phyloP scores from a whole-genome alignment of 2,329 filamentous ascomycete genomes.

The Pseudocercospora pini-densiflorae region DNA sequence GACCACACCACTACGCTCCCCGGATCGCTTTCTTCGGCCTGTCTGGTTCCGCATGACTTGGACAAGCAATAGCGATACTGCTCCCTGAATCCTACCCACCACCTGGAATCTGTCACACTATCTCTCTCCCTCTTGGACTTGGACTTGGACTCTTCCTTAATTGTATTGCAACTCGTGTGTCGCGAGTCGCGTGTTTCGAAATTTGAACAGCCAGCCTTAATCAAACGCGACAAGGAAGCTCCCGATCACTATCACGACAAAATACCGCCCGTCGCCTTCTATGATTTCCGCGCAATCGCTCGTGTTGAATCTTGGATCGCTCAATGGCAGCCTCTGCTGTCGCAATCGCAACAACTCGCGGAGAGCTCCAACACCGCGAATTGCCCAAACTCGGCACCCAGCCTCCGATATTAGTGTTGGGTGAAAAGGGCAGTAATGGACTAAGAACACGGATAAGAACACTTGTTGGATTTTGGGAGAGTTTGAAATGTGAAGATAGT shows the following conservation, averaged over 20 bases:
- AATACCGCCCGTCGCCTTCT: constrained; percentile 34
- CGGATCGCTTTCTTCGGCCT: neutral
- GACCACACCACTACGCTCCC: constrained; percentile 4
- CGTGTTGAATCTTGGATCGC: constrained; percentile 33
- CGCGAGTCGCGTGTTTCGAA: constrained; percentile 6
- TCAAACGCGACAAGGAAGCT: constrained; percentile 17
- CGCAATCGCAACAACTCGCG: constrained; percentile 43
- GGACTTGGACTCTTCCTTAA: neutral
- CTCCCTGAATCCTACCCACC: constrained; percentile 11
- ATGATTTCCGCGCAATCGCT: constrained; percentile 39
- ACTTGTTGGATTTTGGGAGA: constrained; percentile 34
- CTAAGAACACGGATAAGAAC: constrained; percentile 37
- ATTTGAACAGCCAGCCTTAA: constrained; percentile 4
- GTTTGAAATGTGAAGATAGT: constrained; percentile 16
- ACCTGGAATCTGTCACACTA: neutral
- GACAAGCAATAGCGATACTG: constrained; percentile 2
- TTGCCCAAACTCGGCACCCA: constrained; percentile 48
- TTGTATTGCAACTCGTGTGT: constrained; percentile 10
- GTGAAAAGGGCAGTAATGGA: constrained; percentile 45
- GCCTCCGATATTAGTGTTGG: constrained; percentile 49
- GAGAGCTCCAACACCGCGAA: constrained; percentile 46
- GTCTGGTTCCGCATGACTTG: constrained; percentile 11
- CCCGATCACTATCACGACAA: constrained; percentile 7
- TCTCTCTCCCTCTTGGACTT: neutral
- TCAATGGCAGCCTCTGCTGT: constrained; percentile 52